Evolutionary conservation across 164 flowering plant genomes (phyloP).

Genomic region (Buxus sempervirens): DNA sequence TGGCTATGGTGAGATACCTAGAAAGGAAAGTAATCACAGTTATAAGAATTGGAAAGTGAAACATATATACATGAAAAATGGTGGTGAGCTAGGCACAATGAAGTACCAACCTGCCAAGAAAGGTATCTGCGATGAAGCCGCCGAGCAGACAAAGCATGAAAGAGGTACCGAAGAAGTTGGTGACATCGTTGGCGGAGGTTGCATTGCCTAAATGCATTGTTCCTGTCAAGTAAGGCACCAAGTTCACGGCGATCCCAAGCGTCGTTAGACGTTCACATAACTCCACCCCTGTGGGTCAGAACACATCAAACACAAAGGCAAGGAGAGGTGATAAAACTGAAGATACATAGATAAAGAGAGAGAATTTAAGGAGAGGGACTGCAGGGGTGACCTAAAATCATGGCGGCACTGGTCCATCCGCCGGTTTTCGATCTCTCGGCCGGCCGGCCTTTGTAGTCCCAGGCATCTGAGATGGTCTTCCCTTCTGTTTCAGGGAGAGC

Average conservation of each 20-base stretch:
- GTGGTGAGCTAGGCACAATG: not conserved
- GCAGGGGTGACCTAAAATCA: slow-evolving; percentile 65
- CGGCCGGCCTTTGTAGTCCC: slow-evolving; percentile 80
- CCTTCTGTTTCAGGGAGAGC: slow-evolving; percentile 38
- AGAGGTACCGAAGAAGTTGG: slow-evolving; percentile 90
- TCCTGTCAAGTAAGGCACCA: slow-evolving; percentile 80
- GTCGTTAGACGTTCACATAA: slow-evolving; percentile 75
- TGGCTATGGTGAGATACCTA: slow-evolving; percentile 83
- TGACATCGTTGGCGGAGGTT: slow-evolving; percentile 73
- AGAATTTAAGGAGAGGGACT: not conserved
- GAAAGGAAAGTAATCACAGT: not conserved
- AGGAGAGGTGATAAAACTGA: not conserved
- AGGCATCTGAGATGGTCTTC: slow-evolving; percentile 63
- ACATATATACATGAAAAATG: not conserved
- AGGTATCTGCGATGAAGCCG: slow-evolving; percentile 91
- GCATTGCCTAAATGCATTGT: slow-evolving; percentile 93
- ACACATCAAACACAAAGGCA: not conserved
- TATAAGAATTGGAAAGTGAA: too few species aligned
- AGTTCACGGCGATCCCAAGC: slow-evolving; percentile 81
- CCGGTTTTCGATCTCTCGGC: slow-evolving; percentile 63
- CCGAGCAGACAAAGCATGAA: slow-evolving; percentile 90
- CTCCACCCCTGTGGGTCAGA: slow-evolving; percentile 54
- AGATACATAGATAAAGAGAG: not conserved
- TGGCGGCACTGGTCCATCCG: slow-evolving; percentile 88
- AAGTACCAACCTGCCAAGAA: slow-evolving; percentile 55